phyloP scores from a whole-genome alignment of 106 monocot species.

The Xerophyta viscosa region DNA sequence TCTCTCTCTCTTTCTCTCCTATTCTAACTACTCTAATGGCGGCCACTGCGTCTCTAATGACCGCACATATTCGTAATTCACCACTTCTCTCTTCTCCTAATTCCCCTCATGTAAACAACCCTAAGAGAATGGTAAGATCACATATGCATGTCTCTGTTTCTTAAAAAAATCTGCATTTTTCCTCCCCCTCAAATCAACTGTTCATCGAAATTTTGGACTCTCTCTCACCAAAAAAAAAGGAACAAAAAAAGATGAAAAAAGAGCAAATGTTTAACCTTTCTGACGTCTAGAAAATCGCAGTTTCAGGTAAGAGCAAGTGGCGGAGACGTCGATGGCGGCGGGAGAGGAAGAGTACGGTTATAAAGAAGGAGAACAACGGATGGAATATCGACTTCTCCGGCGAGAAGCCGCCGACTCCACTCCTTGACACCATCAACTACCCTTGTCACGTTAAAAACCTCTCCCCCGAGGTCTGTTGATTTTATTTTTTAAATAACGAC shows the following conservation, averaged over 20 bases:
- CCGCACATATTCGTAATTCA: background rate
- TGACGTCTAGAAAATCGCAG: constrained; percentile 26
- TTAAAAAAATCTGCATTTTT: too few relatives aligned
- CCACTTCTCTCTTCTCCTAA: constrained; percentile 14
- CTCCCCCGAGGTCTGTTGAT: constrained; percentile 42
- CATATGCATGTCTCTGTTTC: too few relatives aligned
- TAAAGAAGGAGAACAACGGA: constrained; percentile 23
- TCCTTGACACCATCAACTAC: constrained; percentile 75
- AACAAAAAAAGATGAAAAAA: too few relatives aligned
- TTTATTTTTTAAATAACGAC: too few relatives aligned
- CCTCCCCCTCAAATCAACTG: too few relatives aligned
- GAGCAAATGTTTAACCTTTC: too few relatives aligned
- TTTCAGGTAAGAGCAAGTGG: constrained; percentile 25
- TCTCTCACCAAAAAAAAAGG: too few relatives aligned
- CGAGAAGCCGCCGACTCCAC: constrained; percentile 68
- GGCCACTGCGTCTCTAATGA: constrained; percentile 14
- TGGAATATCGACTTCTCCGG: constrained; percentile 51
- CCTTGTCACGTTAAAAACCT: constrained; percentile 91
- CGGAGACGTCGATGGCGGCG: constrained; percentile 3
- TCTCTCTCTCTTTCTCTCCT: constrained; percentile 5
- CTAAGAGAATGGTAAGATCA: too few relatives aligned
- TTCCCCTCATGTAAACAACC: too few relatives aligned
- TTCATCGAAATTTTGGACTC: too few relatives aligned
- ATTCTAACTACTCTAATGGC: constrained; percentile 7
- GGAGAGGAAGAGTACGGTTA: constrained; percentile 15